phyloP scores from a whole-genome alignment of 2,329 filamentous ascomycete genomes.

The Penicillium aurantiogriseum region DNA sequence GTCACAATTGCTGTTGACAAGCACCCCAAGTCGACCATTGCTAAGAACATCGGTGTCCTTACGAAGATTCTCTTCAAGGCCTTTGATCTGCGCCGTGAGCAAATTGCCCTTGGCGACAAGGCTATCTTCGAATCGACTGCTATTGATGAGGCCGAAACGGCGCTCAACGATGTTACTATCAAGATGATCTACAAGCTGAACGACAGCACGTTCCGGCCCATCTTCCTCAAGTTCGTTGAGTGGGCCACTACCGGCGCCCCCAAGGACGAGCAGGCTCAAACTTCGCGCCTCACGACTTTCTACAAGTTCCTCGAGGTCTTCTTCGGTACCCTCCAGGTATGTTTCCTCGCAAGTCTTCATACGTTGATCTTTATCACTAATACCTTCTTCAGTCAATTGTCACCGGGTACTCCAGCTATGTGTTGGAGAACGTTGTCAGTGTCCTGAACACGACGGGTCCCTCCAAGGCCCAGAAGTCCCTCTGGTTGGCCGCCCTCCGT shows the following conservation, averaged over 20 bases:
- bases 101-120: constrained; percentile 30
- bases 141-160: constrained; percentile 60
- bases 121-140: constrained; percentile 48
- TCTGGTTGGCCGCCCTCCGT: constrained; percentile 69
- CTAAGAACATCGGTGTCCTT: constrained; percentile 70
- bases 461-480: constrained; percentile 51
- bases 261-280: constrained; percentile 59
- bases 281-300: constrained; percentile 68
- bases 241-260: constrained; percentile 66
- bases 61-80: constrained; percentile 58
- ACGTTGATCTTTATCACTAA: neutral
- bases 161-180: constrained; percentile 68
- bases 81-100: constrained; percentile 50
- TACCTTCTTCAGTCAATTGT: constrained; percentile 66
- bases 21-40: constrained; percentile 73
- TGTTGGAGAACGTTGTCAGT: constrained; percentile 71
- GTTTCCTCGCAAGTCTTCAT: constrained; percentile 2
- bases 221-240: constrained; percentile 83
- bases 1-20: constrained; percentile 71
- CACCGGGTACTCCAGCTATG: constrained; percentile 83
- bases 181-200: constrained; percentile 97
- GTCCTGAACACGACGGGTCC: constrained; percentile 52
- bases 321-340: constrained; percentile 75
- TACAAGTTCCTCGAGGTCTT: constrained; percentile 79
- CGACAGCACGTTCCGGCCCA: constrained; percentile 85